Evolutionary conservation across 148 eudicot species (phyloP), one percentile per base, ranked within the genome.

Genomic region (Rhododendron vialii): DNA sequence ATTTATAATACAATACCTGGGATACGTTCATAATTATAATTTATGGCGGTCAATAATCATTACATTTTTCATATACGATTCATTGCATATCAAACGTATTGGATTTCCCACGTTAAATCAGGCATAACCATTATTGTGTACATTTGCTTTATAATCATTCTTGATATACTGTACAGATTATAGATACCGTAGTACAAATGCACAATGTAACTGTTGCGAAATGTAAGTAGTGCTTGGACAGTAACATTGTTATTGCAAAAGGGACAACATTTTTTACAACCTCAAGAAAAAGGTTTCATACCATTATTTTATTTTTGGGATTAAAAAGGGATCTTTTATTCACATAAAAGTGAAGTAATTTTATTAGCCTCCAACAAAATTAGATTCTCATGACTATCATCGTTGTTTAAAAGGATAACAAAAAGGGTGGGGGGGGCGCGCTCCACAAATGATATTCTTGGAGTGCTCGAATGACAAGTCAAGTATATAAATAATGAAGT

Each of bases 401-500:
- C 38, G 2, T 33, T 33, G 76, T 5, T 14, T 33, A 5, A 30
- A 71, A 71, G 14, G 38, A 65, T 26, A 8, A 0, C 5, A 20
- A 71, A 9, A 22, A 61, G 22, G 22, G 10, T 0, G 33, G 35
- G 22, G 10, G 3, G 33, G 35, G 75, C 6, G 76, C 33, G 36
- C 35, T 71, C 38, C 76, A 71, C 1, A 71, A 13, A 71, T 30
- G 14, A 71, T 71, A 71, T 30, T 30, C 38, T 2, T 30, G 38
- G 76, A 33, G 76, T 71, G 76, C 76, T 33, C 76, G 9, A 71
- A 71, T 71, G 76, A 71, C 76, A 30, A 71, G 76, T 71, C 76
- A 71, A 71, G 76, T 71, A 71, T 14, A 33, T 30, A 71, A 2
- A 33, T 5, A 71, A 65, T 65, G 26, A 65, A 65, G 73, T 65